phyloP scores from a whole-genome alignment of 805 yeast genomes.

The Saturnispora quitensis region DNA sequence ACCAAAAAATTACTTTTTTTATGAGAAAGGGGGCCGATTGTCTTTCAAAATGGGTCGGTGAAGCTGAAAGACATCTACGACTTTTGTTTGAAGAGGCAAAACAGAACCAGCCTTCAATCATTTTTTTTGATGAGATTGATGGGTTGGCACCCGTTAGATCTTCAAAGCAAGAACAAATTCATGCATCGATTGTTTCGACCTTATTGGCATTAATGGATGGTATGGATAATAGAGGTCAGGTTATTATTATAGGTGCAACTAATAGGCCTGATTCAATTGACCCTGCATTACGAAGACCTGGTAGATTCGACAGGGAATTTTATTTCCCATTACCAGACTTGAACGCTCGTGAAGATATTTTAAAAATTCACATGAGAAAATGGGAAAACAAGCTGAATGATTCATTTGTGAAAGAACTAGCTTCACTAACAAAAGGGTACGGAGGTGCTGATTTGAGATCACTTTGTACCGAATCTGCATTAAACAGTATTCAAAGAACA shows the following conservation, averaged over 20 bases:
- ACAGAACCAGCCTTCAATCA: slow-evolving; percentile 90
- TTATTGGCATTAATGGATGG: slow-evolving; percentile 96
- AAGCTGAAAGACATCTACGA: slow-evolving; percentile 91
- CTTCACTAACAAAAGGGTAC: slow-evolving; percentile 82
- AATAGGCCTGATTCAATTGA: slow-evolving; percentile 98
- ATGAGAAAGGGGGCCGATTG: slow-evolving; percentile 99
- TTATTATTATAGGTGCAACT: slow-evolving; percentile 95
- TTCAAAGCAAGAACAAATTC: slow-evolving; percentile 96
- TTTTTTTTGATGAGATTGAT: slow-evolving; percentile 95
- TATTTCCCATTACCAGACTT: slow-evolving; percentile 89
- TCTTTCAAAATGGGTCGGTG: slow-evolving; percentile 97
- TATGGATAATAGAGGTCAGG: slow-evolving; percentile 98
- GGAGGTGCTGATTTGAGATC: slow-evolving; percentile 98
- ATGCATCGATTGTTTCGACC: slow-evolving; percentile 94
- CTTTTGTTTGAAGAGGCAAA: slow-evolving; percentile 91
- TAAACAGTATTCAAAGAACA: slow-evolving; percentile 81
- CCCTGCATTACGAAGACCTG: slow-evolving; percentile 95
- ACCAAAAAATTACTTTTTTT: slow-evolving; percentile 83
- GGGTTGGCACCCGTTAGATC: slow-evolving; percentile 98
- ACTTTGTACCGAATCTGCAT: slow-evolving; percentile 90
- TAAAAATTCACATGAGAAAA: slow-evolving; percentile 76
- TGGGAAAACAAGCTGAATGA: slow-evolving; percentile 72
- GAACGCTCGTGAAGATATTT: slow-evolving; percentile 67
- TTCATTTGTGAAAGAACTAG: slow-evolving; percentile 54
- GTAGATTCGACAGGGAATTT: slow-evolving; percentile 94